Evolutionary conservation across 2,329 filamentous ascomycete genomes (phyloP).

Genomic region (Clarireedia sp.): DNA sequence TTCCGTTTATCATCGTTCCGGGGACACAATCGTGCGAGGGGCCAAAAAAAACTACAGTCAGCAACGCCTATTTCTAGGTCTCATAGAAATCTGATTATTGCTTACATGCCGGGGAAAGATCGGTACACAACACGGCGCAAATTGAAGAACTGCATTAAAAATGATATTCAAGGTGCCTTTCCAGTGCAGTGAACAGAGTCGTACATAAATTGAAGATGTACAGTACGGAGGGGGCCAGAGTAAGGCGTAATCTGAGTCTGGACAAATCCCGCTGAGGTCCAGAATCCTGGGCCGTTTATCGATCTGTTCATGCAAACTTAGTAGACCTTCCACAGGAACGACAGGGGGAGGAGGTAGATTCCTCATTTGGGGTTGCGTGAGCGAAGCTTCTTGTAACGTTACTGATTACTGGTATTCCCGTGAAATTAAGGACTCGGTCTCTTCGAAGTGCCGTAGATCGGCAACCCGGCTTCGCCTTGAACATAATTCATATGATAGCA

Average conservation of each 20-base stretch:
- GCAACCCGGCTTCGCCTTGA: not conserved
- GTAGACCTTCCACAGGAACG: not conserved
- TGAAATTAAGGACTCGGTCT: not conserved
- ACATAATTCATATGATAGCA: not conserved
- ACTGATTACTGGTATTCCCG: not conserved
- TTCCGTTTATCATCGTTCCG: not conserved
- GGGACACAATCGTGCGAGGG: not conserved
- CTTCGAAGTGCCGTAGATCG: not conserved
- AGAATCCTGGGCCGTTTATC: not conserved
- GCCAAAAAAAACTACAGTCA: not conserved
- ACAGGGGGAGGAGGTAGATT: not conserved
- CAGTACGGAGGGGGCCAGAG: not conserved
- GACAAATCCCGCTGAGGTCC: not conserved
- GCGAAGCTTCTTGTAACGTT: slow-evolving; percentile 2
- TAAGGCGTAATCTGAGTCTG: not conserved
- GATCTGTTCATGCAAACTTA: not conserved
- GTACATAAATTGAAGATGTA: not conserved
- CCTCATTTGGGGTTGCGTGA: not conserved
- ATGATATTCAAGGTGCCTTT: not conserved
- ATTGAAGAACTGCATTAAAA: not conserved
- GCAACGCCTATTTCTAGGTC: not conserved
- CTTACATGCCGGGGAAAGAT: not conserved
- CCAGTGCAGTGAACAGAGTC: not conserved
- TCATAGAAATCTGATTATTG: not conserved
- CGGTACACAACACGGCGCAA: too few species aligned